These are phyloP conservation scores for Suaeda aralocaspica DNA, from an alignment of 148 eudicot genomes.

Conservation along the genomic window DNA sequence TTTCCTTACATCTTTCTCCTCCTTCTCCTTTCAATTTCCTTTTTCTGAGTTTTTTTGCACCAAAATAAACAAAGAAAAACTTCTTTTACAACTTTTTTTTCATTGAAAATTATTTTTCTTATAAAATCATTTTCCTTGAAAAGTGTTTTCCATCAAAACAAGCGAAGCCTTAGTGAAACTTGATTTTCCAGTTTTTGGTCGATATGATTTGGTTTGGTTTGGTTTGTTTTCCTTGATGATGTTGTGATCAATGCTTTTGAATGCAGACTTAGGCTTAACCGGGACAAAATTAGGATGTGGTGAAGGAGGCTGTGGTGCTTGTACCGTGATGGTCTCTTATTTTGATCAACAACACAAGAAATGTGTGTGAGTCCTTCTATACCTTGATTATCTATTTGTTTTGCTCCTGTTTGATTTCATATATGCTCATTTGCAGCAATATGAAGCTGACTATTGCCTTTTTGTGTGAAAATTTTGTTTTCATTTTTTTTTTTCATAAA, in stretches of 20 bases:
- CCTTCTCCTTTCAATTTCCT: no score
- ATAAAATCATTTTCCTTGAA: no score
- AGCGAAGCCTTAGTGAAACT: no score
- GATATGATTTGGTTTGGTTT: no score
- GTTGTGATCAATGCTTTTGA: constrained; percentile 17
- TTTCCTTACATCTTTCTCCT: no score
- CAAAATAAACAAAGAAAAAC: no score
- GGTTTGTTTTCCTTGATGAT: not conserved
- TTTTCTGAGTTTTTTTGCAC: no score
- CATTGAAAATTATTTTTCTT: no score
- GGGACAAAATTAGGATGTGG: constrained; percentile 98
- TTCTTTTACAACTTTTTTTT: no score
- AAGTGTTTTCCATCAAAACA: no score
- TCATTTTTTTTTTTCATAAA: no score
- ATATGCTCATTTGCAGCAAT: not conserved
- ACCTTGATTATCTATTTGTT: not conserved
- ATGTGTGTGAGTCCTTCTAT: constrained; percentile 67
- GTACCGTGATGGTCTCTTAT: constrained; percentile 93
- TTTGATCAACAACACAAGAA: constrained; percentile 61
- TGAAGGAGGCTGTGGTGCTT: constrained; percentile 99
- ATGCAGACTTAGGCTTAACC: constrained; percentile 70
- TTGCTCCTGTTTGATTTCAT: not conserved
- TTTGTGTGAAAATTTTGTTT: not conserved
- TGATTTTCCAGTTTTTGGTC: no score
- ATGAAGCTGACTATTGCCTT: not conserved